Evolutionary conservation across 495 filamentous ascomycete species (phyloP), one percentile per base, ranked within the genome.

Genomic region (Chaetomium cochliodes): DNA sequence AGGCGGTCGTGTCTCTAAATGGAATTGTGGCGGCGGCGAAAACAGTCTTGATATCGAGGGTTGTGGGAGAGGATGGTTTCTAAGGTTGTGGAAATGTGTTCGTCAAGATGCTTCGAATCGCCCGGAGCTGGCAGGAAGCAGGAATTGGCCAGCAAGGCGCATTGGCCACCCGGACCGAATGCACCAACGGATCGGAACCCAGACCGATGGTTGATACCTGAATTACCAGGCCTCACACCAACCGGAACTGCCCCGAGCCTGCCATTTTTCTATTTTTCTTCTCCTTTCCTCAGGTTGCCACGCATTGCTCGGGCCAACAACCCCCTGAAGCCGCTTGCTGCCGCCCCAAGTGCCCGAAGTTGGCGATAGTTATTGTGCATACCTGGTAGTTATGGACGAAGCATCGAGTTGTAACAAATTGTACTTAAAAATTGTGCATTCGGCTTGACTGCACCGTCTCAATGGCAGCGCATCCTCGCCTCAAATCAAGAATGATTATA

Each of bases 121-220:
- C 28, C 52, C 39, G 41, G 47, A 57, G 53, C 61, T 57, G 61
- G 61, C 61, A 63, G 61, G 61, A 63, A 63, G 61, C 61, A 63
- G 61, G 61, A 63, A 63, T 63, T 63, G 61, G 61, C 61, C 61
- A 63, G 61, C 61, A 50, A 57, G 61, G 61, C 61, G 61, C 61
- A 63, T 63, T 63, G 61, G 53, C 61, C 61, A 63, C 61, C 61
- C 37, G 60, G 25, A 42, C 13, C 25, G 49, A 20, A 20, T 50
- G 28, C 3, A 28, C 53, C 30, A 55, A 16, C 12, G n/a, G 30
- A 41, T 20, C 57, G 18, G 41, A 20, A 20, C 28, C 28, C 6
- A 30, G 11, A 6, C 41, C 33, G 33, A 37, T 15, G 20, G 5
- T 23, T 16, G 23, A 11, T 41, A 8, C 58, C 46, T 60, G 28